phyloP scores from a whole-genome alignment of 1,284 basidiomycete species.

The Trichosporon coremiiforme region DNA sequence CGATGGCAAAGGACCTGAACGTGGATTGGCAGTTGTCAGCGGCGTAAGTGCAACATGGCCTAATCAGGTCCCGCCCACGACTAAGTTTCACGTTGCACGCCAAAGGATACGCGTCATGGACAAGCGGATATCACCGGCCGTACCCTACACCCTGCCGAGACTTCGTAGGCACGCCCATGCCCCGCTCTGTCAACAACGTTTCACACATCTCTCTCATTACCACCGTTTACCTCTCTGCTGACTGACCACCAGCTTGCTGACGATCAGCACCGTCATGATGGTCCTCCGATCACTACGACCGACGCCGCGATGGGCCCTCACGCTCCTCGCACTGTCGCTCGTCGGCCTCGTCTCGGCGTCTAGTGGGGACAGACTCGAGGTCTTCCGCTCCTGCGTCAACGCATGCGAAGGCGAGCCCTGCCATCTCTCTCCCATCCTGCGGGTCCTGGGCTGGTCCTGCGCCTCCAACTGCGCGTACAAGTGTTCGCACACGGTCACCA shows the following conservation, averaged over 20 bases:
- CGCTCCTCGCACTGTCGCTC: too few species aligned
- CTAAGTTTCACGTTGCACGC: background rate
- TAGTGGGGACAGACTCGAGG: conserved; percentile 64
- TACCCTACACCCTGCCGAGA: background rate
- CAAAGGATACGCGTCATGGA: conserved; percentile 3
- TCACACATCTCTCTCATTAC: background rate
- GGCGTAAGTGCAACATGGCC: background rate
- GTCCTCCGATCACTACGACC: too few species aligned
- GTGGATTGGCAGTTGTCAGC: background rate
- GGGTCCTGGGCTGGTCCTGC: conserved; percentile 69
- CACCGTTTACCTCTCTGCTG: too few species aligned
- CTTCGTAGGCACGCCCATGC: background rate
- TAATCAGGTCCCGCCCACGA: conserved; percentile 3
- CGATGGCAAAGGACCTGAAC: too few species aligned
- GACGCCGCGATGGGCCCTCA: too few species aligned
- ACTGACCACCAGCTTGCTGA: too few species aligned
- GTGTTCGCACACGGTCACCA: conserved; percentile 83
- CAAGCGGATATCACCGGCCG: background rate
- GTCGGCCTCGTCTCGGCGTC: conserved; percentile 54
- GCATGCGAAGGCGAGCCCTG: conserved; percentile 49
- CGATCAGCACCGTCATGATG: too few species aligned
- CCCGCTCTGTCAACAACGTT: background rate
- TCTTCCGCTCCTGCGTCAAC: conserved; percentile 63
- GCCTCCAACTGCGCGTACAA: conserved; percentile 82
- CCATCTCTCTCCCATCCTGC: conserved; percentile 62